Conservation (phyloP, 2,329 filamentous ascomycete species). For the Neoarthrinium moseri region DNA sequence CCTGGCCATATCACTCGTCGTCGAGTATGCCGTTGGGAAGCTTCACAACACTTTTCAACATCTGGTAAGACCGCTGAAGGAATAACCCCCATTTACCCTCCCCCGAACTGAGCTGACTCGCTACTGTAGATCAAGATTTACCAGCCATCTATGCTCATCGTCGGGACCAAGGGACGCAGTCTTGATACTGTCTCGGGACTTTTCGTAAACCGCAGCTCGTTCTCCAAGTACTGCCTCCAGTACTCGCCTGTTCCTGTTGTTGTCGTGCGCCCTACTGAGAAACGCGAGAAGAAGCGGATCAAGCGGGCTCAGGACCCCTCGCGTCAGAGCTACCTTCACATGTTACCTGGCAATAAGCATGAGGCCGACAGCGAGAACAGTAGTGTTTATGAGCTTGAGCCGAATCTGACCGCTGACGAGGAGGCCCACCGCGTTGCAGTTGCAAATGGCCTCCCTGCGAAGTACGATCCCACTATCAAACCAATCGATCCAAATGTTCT, state of each 20-base stretch:
- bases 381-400: slow-evolving; percentile 54
- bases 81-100: not conserved
- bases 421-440: slow-evolving; percentile 65
- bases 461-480: slow-evolving; percentile 64
- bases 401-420: slow-evolving; percentile 55
- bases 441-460: slow-evolving; percentile 60
- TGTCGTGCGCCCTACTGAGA: slow-evolving; percentile 83
- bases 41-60: slow-evolving; percentile 88
- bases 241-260: slow-evolving; percentile 92
- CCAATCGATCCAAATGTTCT: slow-evolving; percentile 39
- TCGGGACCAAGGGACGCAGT: slow-evolving; percentile 82
- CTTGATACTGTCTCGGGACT: slow-evolving; percentile 84
- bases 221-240: slow-evolving; percentile 92
- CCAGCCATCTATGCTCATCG: slow-evolving; percentile 86
- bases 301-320: slow-evolving; percentile 78
- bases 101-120: slow-evolving; percentile 1
- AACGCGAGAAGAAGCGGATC: slow-evolving; percentile 84
- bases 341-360: slow-evolving; percentile 63
- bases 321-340: slow-evolving; percentile 73
- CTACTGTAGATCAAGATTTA: slow-evolving; percentile 78
- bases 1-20: slow-evolving; percentile 78
- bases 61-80: no score
- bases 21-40: slow-evolving; percentile 88
- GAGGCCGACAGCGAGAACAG: slow-evolving; percentile 56
- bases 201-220: slow-evolving; percentile 74